Evolutionary conservation across 805 yeast genomes (phyloP).

Genomic region (Yarrowia sp.): DNA sequence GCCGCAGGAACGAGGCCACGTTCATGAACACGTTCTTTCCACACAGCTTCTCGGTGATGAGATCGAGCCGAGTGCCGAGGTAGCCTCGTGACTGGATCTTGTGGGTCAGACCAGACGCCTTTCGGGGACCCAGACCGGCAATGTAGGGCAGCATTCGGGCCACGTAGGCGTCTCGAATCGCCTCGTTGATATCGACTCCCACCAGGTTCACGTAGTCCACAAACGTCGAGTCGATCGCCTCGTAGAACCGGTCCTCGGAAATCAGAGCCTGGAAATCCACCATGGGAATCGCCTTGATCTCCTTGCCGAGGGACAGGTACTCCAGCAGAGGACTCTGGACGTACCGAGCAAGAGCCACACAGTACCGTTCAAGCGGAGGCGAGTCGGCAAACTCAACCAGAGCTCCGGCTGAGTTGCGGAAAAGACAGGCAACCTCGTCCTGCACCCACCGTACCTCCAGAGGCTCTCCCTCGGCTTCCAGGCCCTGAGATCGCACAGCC

Average conservation of each 20-base stretch:
- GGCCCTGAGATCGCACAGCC: constrained; percentile 62
- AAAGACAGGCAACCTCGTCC: constrained; percentile 92
- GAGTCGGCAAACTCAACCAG: constrained; percentile 81
- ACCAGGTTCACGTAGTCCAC: constrained; percentile 91
- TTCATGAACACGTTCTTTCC: constrained; percentile 86
- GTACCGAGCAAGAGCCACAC: constrained; percentile 89
- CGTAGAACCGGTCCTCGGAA: constrained; percentile 65
- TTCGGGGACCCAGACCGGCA: constrained; percentile 95
- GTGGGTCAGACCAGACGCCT: constrained; percentile 84
- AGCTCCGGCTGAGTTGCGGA: constrained; percentile 80
- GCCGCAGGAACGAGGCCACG: constrained; percentile 86
- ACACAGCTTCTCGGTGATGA: constrained; percentile 79
- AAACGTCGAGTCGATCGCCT: constrained; percentile 77
- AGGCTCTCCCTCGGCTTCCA: constrained; percentile 53
- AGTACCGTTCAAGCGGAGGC: constrained; percentile 78
- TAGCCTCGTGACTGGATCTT: constrained; percentile 77
- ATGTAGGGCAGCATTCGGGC: constrained; percentile 78
- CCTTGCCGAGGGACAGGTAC: constrained; percentile 80
- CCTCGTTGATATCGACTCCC: constrained; percentile 93
- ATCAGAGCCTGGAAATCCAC: constrained; percentile 77
- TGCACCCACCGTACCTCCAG: constrained; percentile 80
- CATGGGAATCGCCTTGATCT: constrained; percentile 65
- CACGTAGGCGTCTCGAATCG: constrained; percentile 74
- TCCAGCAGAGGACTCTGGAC: constrained; percentile 93
- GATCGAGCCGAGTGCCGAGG: constrained; percentile 72